phyloP scores from a whole-genome alignment of 2,329 filamentous ascomycete species.

The Clarireedia paspali region DNA sequence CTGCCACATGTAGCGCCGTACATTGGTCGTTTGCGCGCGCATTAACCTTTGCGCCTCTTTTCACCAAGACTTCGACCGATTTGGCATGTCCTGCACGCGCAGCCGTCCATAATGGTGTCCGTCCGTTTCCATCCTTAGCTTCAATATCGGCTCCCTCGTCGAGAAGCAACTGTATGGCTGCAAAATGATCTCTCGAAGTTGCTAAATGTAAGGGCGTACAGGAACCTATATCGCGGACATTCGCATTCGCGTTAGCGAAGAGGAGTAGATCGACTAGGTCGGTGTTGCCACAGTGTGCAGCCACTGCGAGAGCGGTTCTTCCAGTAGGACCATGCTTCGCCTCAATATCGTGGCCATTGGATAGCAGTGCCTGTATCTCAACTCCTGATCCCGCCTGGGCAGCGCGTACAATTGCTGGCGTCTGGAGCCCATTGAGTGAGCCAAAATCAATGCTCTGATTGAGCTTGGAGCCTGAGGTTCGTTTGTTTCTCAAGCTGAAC shows the following conservation, averaged over 20 bases:
- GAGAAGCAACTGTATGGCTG: neutral
- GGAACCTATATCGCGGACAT: neutral
- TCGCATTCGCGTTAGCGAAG: neutral
- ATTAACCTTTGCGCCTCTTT: constrained; percentile 7
- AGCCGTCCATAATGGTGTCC: constrained; percentile 7
- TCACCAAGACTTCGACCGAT: constrained; percentile 9
- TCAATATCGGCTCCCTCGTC: constrained; percentile 5
- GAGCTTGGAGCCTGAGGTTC: neutral
- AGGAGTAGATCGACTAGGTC: neutral
- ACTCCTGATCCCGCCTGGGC: neutral
- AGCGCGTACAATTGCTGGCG: neutral
- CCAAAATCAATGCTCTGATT: constrained; percentile 1
- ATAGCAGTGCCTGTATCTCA: neutral
- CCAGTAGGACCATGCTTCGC: neutral
- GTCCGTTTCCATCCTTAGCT: neutral
- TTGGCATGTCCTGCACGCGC: constrained; percentile 7
- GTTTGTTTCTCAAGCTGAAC: neutral
- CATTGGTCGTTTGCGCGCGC: constrained; percentile 8
- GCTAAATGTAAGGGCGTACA: neutral
- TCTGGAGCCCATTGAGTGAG: neutral
- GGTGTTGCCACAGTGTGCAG: neutral
- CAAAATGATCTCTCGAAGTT: neutral
- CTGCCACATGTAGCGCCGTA: constrained; percentile 9
- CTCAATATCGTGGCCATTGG: neutral
- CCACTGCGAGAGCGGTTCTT: constrained; percentile 1